phyloP scores from a whole-genome alignment of 306 rosid species.

The Trifolium subterraneum region DNA sequence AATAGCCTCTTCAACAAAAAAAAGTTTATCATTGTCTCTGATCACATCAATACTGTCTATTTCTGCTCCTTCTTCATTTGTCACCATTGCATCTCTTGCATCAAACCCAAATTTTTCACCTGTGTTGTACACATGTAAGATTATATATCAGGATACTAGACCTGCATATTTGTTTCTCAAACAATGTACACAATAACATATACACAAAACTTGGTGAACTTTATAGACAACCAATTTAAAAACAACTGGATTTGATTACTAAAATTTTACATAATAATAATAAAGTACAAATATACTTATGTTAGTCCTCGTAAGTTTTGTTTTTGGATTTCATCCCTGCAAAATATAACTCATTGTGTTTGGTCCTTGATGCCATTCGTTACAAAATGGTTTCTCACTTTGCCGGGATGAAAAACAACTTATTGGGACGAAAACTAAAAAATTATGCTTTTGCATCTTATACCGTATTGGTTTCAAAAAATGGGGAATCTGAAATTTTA shows the following conservation, averaged over 20 bases:
- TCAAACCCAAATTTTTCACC: slow-evolving; percentile 75
- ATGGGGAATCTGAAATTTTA: slow-evolving; percentile 39
- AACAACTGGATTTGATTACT: background rate
- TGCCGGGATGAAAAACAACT: too few relatives aligned
- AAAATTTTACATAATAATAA: too few relatives aligned
- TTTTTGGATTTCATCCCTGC: too few relatives aligned
- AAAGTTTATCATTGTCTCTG: slow-evolving; percentile 86
- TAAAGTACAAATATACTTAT: too few relatives aligned
- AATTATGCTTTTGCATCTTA: too few relatives aligned
- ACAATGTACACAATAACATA: background rate
- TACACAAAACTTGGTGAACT: background rate
- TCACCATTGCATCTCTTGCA: slow-evolving; percentile 54
- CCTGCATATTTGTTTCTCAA: slow-evolving; percentile 13
- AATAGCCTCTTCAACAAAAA: slow-evolving; percentile 49
- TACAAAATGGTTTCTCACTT: too few relatives aligned
- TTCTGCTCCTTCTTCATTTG: slow-evolving; percentile 81
- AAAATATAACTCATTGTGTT: too few relatives aligned
- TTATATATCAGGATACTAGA: background rate
- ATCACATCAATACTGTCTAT: slow-evolving; percentile 77
- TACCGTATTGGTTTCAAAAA: too few relatives aligned
- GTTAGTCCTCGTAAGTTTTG: too few relatives aligned
- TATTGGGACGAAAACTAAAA: too few relatives aligned
- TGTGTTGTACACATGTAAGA: slow-evolving; percentile 46
- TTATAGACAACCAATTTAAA: slow-evolving; percentile 1
- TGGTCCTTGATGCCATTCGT: too few relatives aligned